A percentile compares a stretch with the other conserved stretches of the same genome.
These are phyloP conservation scores for Samsoniella hepiali DNA, from an alignment of 2,329 filamentous ascomycete genomes.

Conservation along the genomic window DNA sequence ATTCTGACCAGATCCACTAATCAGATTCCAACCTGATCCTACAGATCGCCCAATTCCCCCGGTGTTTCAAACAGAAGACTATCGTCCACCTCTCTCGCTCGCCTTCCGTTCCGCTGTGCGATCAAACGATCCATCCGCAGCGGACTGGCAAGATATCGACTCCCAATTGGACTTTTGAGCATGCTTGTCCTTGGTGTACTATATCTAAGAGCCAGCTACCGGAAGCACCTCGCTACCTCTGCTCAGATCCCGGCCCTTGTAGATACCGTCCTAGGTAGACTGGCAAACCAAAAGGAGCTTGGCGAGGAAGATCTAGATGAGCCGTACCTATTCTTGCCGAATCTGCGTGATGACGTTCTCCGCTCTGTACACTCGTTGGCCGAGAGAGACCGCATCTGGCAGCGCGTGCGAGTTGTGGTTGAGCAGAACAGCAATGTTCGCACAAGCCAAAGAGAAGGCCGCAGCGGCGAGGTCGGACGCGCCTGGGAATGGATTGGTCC, in stretches of 20 bases:
- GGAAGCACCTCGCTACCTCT: constrained; percentile 60
- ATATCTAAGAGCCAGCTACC: constrained; percentile 64
- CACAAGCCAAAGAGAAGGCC: constrained; percentile 64
- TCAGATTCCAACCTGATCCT: constrained; percentile 70
- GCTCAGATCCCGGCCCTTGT: constrained; percentile 80
- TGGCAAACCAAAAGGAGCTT: constrained; percentile 81
- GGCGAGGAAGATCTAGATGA: constrained; percentile 67
- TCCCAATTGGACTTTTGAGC: constrained; percentile 70
- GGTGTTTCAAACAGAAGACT: constrained; percentile 61
- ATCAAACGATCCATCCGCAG: constrained; percentile 73
- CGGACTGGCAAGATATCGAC: constrained; percentile 81
- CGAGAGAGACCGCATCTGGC: constrained; percentile 80
- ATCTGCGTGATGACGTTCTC: constrained; percentile 87
- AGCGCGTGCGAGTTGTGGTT: constrained; percentile 75
- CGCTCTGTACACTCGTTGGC: constrained; percentile 73
- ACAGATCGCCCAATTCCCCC: constrained; percentile 67
- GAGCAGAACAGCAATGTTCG: constrained; percentile 93
- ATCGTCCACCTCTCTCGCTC: constrained; percentile 85
- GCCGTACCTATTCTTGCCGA: constrained; percentile 79
- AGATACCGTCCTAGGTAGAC: constrained; percentile 74
- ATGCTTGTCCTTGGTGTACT: constrained; percentile 46
- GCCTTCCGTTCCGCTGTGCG: constrained; percentile 81
- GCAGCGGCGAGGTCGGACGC: constrained; percentile 61
- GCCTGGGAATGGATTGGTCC: constrained; percentile 71
- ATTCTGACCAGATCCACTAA: constrained; percentile 70